Base-by-base conservation (phyloP, 768 basidiomycete genomes). In the Lentinula detonsa region DNA sequence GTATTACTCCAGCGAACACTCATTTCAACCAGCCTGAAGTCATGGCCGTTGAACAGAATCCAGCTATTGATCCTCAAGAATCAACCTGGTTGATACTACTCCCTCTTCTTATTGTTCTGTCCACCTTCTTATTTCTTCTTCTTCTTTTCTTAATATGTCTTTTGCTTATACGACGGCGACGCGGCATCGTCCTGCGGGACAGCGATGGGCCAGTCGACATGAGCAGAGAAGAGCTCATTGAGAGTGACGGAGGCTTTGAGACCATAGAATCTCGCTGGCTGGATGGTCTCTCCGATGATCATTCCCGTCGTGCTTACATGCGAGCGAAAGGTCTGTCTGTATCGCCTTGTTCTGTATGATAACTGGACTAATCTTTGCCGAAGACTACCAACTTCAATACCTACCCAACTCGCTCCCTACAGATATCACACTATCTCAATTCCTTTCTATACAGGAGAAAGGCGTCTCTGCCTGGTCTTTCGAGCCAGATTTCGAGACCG, bases 381-480 rank as follows among this genome's bases (percentile, higher is more conserved):
- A 71, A 94, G 92, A 91, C 56, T 88, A 86, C 70, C 92, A 94
- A 69, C 63, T 87, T 28, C 88, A 91, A 71, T 95, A 95, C 73
- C 93, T 91, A 4, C 95, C 97, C 35, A 94, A 96, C 70, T 98
- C 97, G n/a, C 80, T 90, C 48, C 93, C 95, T 23, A 95, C 96
- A 56, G 97, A 99, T 73, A 98, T 99, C 74, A 99, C 96, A 1
- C 80, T 99, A 57, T 96, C 96, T 8, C 97, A 99, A 69, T 98
- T 98, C 75, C 86, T 99, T 21, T 95, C 95, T 31, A 99, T 99
- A 61, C 97, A 99, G 72, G 97, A 99, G 76, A 99, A 99, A 70
- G 97, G 97, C 65, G 96, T 99, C 49, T 96, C 95, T 31, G 97
- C 97, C 16, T 99, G 97, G 97, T 95, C 87, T 42, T 99, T 99